A percentile compares a stretch with the other conserved stretches of the same genome.
Evolutionary conservation across 108 stramenopile genomes (phyloP).

Genomic region (Chaetoceros tenuissimus): DNA sequence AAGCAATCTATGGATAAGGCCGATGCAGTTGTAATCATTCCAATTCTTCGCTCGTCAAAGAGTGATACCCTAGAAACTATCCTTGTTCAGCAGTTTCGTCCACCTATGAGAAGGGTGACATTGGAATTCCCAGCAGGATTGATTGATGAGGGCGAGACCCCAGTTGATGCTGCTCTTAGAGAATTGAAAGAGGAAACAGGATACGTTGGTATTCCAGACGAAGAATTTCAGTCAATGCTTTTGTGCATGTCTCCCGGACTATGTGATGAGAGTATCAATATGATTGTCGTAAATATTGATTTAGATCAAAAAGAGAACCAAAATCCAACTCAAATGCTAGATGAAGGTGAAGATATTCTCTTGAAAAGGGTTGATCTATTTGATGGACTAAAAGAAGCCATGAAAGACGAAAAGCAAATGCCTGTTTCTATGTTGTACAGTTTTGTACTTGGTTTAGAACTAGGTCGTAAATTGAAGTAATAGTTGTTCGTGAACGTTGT

Average conservation of each 20-base stretch:
- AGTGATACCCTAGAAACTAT: constrained; percentile 26
- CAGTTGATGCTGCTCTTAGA: constrained; percentile 39
- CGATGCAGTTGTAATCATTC: constrained; percentile 64
- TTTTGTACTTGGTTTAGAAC: constrained; percentile 33
- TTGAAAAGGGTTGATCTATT: constrained; percentile 12
- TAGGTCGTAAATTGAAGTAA: constrained; percentile 8
- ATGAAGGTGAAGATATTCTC: constrained; percentile 23
- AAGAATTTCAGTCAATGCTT: constrained; percentile 9
- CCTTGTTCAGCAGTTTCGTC: constrained; percentile 61
- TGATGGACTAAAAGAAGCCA: constrained; percentile 15
- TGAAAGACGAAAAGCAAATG: constrained; percentile 20
- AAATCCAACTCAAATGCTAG: constrained; percentile 10
- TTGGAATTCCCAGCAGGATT: constrained; percentile 77
- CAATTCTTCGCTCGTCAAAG: constrained; percentile 23
- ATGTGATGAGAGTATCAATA: constrained; percentile 45
- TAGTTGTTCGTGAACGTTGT: not conserved
- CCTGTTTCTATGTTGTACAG: constrained; percentile 23
- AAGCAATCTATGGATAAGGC: constrained; percentile 8
- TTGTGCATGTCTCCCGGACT: constrained; percentile 61
- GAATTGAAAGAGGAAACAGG: constrained; percentile 72
- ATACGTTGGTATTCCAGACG: constrained; percentile 31
- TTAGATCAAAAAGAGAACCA: constrained; percentile 33
- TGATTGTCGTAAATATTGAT: constrained; percentile 51
- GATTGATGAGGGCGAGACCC: constrained; percentile 54
- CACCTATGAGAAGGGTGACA: constrained; percentile 43